These are phyloP conservation scores for Nicotiana benthamiana DNA, from an alignment of 257 asterid genomes.

Conservation along the genomic window DNA sequence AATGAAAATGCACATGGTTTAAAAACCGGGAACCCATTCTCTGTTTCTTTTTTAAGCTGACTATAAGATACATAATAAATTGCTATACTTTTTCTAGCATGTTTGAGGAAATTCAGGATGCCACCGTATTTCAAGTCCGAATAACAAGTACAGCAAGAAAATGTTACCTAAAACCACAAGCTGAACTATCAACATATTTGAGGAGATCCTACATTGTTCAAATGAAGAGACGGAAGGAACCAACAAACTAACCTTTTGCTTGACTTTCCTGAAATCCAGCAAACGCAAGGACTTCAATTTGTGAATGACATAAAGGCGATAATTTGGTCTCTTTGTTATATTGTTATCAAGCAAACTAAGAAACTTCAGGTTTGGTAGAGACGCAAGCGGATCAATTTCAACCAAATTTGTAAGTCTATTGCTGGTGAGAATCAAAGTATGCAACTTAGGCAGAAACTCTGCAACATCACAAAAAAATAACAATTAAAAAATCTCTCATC, in stretches of 20 bases:
- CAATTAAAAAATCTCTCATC: not conserved
- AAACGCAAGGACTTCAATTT: slow-evolving; percentile 77
- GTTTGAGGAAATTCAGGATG: not conserved
- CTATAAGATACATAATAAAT: not conserved
- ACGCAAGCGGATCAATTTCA: slow-evolving; percentile 89
- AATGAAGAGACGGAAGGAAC: not conserved
- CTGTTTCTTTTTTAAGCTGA: not conserved
- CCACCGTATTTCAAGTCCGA: not conserved
- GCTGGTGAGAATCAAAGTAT: slow-evolving; percentile 85
- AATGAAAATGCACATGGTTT: not conserved
- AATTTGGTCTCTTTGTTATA: slow-evolving; percentile 90
- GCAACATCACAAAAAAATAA: slow-evolving; percentile 36
- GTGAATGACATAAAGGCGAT: slow-evolving; percentile 92
- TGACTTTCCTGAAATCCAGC: slow-evolving; percentile 90
- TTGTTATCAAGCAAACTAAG: slow-evolving; percentile 91
- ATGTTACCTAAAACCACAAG: not conserved
- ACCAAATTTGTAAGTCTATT: slow-evolving; percentile 86
- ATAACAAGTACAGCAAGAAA: not conserved
- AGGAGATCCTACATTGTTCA: not conserved
- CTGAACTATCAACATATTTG: not conserved
- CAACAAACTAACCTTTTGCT: slow-evolving; percentile 66
- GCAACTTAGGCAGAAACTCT: slow-evolving; percentile 90
- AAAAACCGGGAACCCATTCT: not conserved
- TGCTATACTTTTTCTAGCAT: not conserved
- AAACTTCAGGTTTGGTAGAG: slow-evolving; percentile 79